phyloP scores from a whole-genome alignment of 73 alveolate species.

The Paramecium octaurelia region DNA sequence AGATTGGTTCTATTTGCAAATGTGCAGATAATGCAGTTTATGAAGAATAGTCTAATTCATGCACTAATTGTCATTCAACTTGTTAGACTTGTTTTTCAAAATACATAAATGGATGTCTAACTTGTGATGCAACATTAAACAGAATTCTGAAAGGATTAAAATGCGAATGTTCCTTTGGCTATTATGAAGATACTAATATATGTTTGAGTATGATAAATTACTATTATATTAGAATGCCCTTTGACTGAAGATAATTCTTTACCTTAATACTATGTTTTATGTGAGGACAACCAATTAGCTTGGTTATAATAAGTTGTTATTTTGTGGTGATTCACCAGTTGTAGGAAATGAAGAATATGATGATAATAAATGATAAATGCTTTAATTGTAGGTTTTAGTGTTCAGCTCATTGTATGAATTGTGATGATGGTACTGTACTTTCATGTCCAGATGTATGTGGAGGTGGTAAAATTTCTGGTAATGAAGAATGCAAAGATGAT shows the following conservation, averaged over 20 bases:
- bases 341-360: background rate
- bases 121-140: background rate
- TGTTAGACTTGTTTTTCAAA: background rate
- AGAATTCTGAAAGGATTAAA: background rate
- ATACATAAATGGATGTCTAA: background rate
- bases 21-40: background rate
- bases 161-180: background rate
- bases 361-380: background rate
- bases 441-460: background rate
- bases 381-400: background rate
- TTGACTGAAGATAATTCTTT: background rate
- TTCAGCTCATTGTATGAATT: background rate
- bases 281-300: background rate
- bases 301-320: background rate
- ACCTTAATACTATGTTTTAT: background rate
- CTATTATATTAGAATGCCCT: background rate
- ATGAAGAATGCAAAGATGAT: background rate
- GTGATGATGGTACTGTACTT: background rate
- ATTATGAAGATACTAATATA: background rate
- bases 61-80: background rate
- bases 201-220: background rate
- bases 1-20: background rate
- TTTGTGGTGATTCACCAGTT: background rate
- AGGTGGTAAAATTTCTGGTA: background rate
- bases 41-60: background rate